Percentiles rank a stretch among this genome's conserved stretches.
These are phyloP conservation scores for Podila clonocystis DNA, from an alignment of 192 early-diverging fungal species.

Conservation along the genomic window DNA sequence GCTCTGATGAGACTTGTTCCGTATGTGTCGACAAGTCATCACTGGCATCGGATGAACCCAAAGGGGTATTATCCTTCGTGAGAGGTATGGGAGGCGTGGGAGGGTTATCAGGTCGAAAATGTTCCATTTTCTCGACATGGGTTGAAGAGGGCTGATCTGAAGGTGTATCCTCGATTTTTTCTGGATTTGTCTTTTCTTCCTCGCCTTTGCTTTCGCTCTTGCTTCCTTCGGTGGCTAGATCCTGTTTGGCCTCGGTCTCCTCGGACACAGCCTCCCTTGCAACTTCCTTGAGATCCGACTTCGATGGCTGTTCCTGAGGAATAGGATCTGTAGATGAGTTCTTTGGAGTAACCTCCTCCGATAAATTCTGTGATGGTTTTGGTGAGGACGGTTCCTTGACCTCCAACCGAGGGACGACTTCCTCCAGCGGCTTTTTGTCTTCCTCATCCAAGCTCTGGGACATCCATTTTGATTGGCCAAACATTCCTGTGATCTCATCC, in stretches of 20 bases:
- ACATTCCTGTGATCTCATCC: slow-evolving; percentile 25
- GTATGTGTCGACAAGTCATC: background rate
- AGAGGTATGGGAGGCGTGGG: too few relatives aligned
- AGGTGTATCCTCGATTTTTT: background rate
- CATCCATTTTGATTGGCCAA: background rate
- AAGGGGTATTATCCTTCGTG: too few relatives aligned
- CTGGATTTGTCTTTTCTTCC: background rate
- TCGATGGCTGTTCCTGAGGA: background rate
- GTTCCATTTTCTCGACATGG: background rate
- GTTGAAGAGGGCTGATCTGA: too few relatives aligned
- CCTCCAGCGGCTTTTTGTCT: too few relatives aligned
- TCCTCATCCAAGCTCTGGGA: background rate
- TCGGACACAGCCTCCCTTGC: background rate
- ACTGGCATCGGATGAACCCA: too few relatives aligned
- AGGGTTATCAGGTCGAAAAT: background rate
- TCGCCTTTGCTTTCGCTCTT: background rate
- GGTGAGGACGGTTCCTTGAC: too few relatives aligned
- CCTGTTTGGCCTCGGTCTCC: background rate
- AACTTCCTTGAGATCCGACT: background rate
- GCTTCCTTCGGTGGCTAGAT: too few relatives aligned
- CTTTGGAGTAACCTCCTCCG: too few relatives aligned
- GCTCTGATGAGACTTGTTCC: background rate
- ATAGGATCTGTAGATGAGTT: background rate
- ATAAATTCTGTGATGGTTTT: too few relatives aligned
- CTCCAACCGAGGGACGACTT: too few relatives aligned